These are phyloP conservation scores for Phoma sp. DNA, from an alignment of 2,329 filamentous ascomycete species.

Conservation along the genomic window DNA sequence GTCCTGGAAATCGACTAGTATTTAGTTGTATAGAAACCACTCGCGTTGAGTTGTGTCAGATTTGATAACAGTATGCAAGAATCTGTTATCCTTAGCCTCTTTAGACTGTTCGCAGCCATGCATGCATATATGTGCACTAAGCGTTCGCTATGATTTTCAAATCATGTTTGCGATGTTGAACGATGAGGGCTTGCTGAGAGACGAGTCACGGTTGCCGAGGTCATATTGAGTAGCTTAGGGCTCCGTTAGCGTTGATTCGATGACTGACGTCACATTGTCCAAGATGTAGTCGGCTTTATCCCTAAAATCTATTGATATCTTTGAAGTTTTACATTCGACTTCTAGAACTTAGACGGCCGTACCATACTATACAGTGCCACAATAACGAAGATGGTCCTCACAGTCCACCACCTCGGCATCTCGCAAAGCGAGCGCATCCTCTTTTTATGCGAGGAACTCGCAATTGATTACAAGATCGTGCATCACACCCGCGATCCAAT, in stretches of 20 bases:
- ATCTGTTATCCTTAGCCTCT: too few relatives aligned
- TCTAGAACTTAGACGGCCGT: too few relatives aligned
- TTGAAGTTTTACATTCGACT: too few relatives aligned
- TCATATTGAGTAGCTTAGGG: background rate
- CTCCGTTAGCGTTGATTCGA: conserved; percentile 6
- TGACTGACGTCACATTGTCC: conserved; percentile 15
- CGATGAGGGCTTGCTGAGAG: background rate
- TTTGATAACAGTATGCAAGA: too few relatives aligned
- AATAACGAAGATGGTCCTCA: conserved; percentile 27
- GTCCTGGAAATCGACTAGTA: too few relatives aligned
- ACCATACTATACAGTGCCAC: too few relatives aligned
- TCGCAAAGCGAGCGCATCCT: conserved; percentile 69
- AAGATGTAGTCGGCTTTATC: background rate
- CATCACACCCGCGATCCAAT: conserved; percentile 55
- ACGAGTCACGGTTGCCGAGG: conserved; percentile 9
- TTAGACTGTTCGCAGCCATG: too few relatives aligned
- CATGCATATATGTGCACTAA: too few relatives aligned
- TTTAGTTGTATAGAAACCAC: too few relatives aligned
- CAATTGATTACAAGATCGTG: conserved; percentile 59
- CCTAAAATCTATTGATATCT: too few relatives aligned
- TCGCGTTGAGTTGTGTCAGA: too few relatives aligned
- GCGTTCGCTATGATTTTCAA: too few relatives aligned
- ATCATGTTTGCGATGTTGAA: background rate
- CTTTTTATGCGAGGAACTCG: conserved; percentile 70
- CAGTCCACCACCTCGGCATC: conserved; percentile 37